These are phyloP conservation scores for Gnaphalium uliginosum DNA, from an alignment of 129 eudicot genomes.

Conservation along the genomic window DNA sequence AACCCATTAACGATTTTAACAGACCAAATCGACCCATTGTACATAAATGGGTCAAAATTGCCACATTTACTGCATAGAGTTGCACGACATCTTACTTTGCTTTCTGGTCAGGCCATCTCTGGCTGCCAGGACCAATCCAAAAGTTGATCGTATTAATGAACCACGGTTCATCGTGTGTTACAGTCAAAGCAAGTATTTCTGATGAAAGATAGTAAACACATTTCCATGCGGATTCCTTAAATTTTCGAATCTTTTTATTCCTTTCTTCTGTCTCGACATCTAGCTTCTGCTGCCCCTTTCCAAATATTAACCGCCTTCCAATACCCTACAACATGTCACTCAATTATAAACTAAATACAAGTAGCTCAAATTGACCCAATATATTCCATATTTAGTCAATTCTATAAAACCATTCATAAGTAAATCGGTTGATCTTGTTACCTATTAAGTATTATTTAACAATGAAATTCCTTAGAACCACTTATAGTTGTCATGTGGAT, in stretches of 20 bases:
- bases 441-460: not conserved
- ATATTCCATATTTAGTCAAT: not conserved
- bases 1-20: not conserved
- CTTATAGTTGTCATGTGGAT: not conserved
- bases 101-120: conserved; percentile 54
- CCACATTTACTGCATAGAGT: not conserved
- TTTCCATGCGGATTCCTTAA: conserved; percentile 63
- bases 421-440: not conserved
- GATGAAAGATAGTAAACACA: conserved; percentile 49
- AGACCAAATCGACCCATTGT: not conserved
- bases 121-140: conserved; percentile 54
- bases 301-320: conserved; percentile 41
- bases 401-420: not conserved
- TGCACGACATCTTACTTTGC: conserved; percentile 39
- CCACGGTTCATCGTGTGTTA: conserved; percentile 54
- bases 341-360: not conserved
- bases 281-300: conserved; percentile 24
- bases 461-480: not conserved
- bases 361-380: not conserved
- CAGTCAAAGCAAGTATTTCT: conserved; percentile 40
- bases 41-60: not conserved
- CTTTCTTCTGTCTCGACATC: conserved; percentile 30
- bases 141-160: conserved; percentile 46
- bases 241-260: conserved; percentile 42
- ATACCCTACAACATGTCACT: conserved; percentile 35